Conservation (phyloP, 176 grass and related monocot species). For the Echinochloa phyllopogon region DNA sequence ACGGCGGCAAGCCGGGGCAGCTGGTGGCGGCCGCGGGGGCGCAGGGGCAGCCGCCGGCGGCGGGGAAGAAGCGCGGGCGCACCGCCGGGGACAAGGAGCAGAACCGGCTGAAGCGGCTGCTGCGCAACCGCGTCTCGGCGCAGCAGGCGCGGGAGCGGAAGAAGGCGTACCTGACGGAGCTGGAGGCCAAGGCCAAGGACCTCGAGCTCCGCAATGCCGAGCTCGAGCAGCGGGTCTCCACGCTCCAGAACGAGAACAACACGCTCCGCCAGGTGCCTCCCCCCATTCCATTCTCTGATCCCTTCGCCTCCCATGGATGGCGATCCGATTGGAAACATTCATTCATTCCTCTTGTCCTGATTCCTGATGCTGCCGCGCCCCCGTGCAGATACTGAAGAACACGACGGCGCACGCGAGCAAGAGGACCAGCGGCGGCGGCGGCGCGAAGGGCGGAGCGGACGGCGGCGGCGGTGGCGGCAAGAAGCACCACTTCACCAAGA, state of each 20-base stretch:
- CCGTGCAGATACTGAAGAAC: constrained; percentile 80
- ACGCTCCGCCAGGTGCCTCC: constrained; percentile 71
- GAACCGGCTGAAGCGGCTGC: constrained; percentile 94
- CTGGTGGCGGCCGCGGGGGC: constrained; percentile 25
- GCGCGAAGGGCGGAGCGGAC: constrained; percentile 37
- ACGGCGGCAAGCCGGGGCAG: constrained; percentile 44
- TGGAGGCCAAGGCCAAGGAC: constrained; percentile 81
- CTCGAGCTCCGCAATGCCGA: constrained; percentile 83
- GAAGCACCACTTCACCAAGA: constrained; percentile 62
- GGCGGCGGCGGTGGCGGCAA: constrained; percentile 52
- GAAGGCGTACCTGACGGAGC: constrained; percentile 90
- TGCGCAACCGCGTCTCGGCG: constrained; percentile 92
- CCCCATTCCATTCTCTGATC: no score
- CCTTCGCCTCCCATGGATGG: background rate
- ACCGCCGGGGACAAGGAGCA: constrained; percentile 97
- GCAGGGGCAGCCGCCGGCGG: constrained; percentile 42
- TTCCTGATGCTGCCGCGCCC: background rate
- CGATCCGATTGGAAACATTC: background rate
- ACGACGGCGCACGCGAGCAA: constrained; percentile 74
- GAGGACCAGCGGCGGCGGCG: constrained; percentile 25
- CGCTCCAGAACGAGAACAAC: constrained; percentile 96
- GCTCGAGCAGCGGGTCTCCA: constrained; percentile 88
- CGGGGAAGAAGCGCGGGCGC: constrained; percentile 70
- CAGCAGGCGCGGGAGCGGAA: constrained; percentile 97
- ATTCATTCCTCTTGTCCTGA: background rate